Evolutionary conservation across 495 filamentous ascomycete genomes (phyloP).

Genomic region (Aspergillus mulundensis): DNA sequence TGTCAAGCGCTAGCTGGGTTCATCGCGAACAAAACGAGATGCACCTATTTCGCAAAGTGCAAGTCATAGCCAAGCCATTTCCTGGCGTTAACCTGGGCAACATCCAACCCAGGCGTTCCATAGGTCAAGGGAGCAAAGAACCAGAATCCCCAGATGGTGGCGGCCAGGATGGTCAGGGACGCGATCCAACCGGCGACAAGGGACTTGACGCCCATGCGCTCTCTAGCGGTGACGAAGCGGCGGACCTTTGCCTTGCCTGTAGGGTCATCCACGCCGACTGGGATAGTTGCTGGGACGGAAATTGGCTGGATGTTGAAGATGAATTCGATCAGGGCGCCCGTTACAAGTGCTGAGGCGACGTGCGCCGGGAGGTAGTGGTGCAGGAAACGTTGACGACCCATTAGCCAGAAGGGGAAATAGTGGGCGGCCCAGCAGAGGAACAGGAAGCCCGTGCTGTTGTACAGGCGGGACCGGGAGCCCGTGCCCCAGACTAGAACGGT

Average conservation of each 20-base stretch:
- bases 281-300: constrained; percentile 33
- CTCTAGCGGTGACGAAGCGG: constrained; percentile 64
- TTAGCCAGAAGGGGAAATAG: constrained; percentile 71
- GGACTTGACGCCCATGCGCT: constrained; percentile 77
- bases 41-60: constrained; percentile 89
- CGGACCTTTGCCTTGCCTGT: constrained; percentile 37
- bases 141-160: constrained; percentile 74
- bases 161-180: constrained; percentile 58
- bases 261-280: constrained; percentile 44
- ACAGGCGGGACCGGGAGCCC: constrained; percentile 88
- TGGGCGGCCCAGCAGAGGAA: constrained; percentile 83
- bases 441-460: constrained; percentile 98
- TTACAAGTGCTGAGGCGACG: constrained; percentile 85
- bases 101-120: constrained; percentile 84
- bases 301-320: constrained; percentile 86
- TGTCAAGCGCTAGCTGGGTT: background rate
- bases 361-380: constrained; percentile 85
- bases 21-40: background rate
- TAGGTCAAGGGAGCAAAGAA: constrained; percentile 96
- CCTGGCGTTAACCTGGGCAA: constrained; percentile 73
- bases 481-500: constrained; percentile 38
- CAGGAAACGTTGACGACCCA: constrained; percentile 72
- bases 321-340: constrained; percentile 95
- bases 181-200: constrained; percentile 76
- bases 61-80: constrained; percentile 97